Evolutionary conservation across 164 flowering plant genomes (phyloP), one percentile per base, ranked within the genome.

Genomic region (grape (Vitis vinifera)): DNA sequence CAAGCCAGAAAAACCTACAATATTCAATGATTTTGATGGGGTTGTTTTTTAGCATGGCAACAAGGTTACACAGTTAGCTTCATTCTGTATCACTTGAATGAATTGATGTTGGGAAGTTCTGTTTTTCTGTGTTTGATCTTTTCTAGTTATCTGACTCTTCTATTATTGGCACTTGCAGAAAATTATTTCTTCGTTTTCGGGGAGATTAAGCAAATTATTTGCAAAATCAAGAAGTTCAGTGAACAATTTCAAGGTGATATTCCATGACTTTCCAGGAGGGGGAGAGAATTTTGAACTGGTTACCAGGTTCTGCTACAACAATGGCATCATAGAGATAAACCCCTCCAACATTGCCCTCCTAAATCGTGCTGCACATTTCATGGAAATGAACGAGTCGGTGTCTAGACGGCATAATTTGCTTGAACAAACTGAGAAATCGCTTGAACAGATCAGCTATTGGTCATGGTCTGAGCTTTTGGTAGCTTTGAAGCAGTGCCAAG

Each of bases 251-350:
- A 89, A 88, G 77, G 83, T 86, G 66, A 75, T 86, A 63, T 87
- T 86, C 72, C 71, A 84, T 62, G 89, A 86, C 23, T 88, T 89
- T 71, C 94, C 94, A 1, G 94, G 91, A 64, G 91, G 91, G 27
- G 77, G 85, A 17, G 72, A 78, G 61, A 51, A 82, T 68, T 89
- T 89, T 70, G 94, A 89, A 85, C 87, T 86, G 8, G 71, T 83
- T 14, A 68, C 80, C 27, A 83, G 84, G 66, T 87, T 87, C 74
- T 89, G 91, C 72, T 88, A 88, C 81, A 75, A 74, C 63, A 79
- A 72, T 60, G 94, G 91, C 17, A 69, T 27, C 15, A 68, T 74
- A 30, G 73, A 76, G 15, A 75, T 89, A 71, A 80, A 49, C 64
- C 86, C 88, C 12, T 75, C 76, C 27, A 89, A 86, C 64, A 47